phyloP scores from a whole-genome alignment of 345 rosid genomes.

The Eucalyptus virginea region DNA sequence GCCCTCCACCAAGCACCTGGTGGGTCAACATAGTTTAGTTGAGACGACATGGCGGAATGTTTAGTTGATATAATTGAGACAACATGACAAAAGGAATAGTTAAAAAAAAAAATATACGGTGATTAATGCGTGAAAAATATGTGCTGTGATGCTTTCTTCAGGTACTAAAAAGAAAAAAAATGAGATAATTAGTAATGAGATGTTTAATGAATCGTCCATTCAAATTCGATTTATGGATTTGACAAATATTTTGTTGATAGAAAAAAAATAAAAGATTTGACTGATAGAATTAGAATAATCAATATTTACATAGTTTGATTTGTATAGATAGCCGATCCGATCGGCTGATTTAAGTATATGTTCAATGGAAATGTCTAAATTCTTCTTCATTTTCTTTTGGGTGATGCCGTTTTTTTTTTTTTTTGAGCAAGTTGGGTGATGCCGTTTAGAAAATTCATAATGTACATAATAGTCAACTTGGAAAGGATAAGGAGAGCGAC shows the following conservation, averaged over 20 bases:
- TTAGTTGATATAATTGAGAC: not conserved
- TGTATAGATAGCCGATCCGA: not conserved
- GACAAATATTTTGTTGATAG: too few relatives aligned
- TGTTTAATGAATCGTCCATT: too few relatives aligned
- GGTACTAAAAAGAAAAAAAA: too few relatives aligned
- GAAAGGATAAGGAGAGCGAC: not conserved
- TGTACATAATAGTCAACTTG: not conserved
- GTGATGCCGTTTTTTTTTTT: not conserved
- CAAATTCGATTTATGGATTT: too few relatives aligned
- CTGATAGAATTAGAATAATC: too few relatives aligned
- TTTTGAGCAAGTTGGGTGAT: too few relatives aligned
- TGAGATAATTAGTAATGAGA: rapidly evolving
- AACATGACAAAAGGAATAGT: not conserved
- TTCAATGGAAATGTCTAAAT: not conserved
- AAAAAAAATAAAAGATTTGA: too few relatives aligned
- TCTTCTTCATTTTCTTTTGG: not conserved
- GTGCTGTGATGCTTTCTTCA: not conserved
- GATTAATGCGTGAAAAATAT: rapidly evolving
- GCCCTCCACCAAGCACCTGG: rapidly evolving
- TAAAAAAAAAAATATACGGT: not conserved
- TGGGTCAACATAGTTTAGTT: not conserved
- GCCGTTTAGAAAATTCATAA: not conserved
- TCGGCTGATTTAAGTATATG: not conserved
- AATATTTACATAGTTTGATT: not conserved
- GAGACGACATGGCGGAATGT: not conserved